Base-by-base conservation (phyloP, 2,329 filamentous ascomycete species). In the Epicoccum nigrum region DNA sequence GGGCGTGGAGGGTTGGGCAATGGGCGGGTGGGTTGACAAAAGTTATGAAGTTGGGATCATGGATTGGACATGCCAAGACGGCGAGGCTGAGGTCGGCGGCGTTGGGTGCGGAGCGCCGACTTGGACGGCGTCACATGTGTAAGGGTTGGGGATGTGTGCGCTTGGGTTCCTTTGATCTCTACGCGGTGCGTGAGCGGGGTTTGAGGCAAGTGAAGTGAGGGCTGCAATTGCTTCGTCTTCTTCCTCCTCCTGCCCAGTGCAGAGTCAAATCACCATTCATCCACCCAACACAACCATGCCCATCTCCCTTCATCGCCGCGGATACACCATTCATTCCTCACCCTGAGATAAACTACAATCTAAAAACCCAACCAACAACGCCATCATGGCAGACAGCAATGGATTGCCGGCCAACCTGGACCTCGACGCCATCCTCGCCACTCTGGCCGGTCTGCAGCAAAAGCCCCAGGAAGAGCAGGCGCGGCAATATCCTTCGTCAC, bases 391-490 rank as follows among this genome's bases (percentile, higher is more conserved):
- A 6, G 60, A 70, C 17, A 57, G 63, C 25, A 49, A 59, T 20
- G 41, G 35, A 3, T 54, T 43, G 4, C 38, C 49, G 15, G 27
- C 60, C 19, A 62, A 66, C 21, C 57, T 67, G 28, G 68, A 73
- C 42, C 52, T 75, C 12, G 70, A 62, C n/a, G 51, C 67, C 12
- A 72, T 75, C 25, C 58, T 74, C 15, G 55, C 57, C 12, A 74
- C 71, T 1, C 63, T 74, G 5, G 70, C 70, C 12, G 67, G 56
- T 35, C 55, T 74, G 1, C 57, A 67, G n/a, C n/a, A n/a, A n/a
- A n/a, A n/a, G n/a, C n/a, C n/a, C n/a, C n/a, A n/a, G n/a, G n/a
- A n/a, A n/a, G n/a, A n/a, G n/a, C n/a, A n/a, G n/a, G n/a, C n/a
- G n/a, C n/a, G n/a, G n/a, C n/a, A n/a, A n/a, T n/a, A n/a, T n/a